Evolutionary conservation across 2,329 filamentous ascomycete genomes (phyloP).

Genomic region (Diplocarpon rosae): DNA sequence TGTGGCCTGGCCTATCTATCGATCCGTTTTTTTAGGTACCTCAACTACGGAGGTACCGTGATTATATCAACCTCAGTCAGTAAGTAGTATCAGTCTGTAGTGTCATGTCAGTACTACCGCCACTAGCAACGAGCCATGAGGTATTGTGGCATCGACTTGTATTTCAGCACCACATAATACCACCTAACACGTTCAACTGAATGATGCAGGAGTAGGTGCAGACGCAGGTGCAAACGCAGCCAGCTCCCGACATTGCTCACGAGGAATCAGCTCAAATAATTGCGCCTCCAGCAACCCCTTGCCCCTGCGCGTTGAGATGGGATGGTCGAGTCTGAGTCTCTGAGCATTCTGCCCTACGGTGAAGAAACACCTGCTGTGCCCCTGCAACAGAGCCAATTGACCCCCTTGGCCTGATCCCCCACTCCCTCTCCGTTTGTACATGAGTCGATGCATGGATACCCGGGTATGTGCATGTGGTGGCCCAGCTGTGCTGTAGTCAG

Average conservation of each 20-base stretch:
- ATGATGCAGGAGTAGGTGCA: too few relatives aligned
- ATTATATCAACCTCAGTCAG: too few relatives aligned
- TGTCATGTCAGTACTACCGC: too few relatives aligned
- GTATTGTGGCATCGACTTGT: too few relatives aligned
- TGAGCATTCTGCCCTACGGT: slow-evolving; percentile 7
- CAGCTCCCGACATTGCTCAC: background rate
- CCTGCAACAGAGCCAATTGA: slow-evolving; percentile 13
- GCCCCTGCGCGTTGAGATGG: slow-evolving; percentile 6
- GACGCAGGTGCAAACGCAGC: background rate
- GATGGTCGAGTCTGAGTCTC: background rate
- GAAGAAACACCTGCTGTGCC: slow-evolving; percentile 13
- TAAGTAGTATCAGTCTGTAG: too few relatives aligned
- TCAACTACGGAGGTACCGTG: background rate
- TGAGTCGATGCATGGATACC: slow-evolving; percentile 16
- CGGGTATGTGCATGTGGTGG: slow-evolving; percentile 19
- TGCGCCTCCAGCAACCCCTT: background rate
- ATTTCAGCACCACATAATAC: too few relatives aligned
- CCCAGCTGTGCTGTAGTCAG: slow-evolving; percentile 14
- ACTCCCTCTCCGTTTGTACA: slow-evolving; percentile 21
- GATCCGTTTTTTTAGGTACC: too few relatives aligned
- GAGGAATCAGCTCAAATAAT: background rate
- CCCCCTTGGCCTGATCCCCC: slow-evolving; percentile 2
- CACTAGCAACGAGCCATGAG: too few relatives aligned
- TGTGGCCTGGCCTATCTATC: background rate
- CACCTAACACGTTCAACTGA: too few relatives aligned